Evolutionary conservation across 2,329 filamentous ascomycete species (phyloP), one percentile per base, ranked within the genome.

Genomic region (Penicillium sp.): DNA sequence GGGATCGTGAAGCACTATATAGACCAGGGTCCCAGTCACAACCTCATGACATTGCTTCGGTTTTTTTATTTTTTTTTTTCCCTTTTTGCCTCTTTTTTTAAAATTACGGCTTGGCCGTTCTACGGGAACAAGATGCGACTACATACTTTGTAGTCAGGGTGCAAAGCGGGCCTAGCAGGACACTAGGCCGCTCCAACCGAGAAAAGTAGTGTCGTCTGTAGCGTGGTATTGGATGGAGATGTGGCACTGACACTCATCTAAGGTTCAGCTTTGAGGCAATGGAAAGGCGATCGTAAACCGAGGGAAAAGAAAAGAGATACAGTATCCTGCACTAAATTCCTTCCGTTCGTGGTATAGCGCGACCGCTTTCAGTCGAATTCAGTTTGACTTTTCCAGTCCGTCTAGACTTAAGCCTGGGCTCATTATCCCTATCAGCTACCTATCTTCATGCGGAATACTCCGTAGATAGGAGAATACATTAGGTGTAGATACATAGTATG

Each of bases 1-100:
- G 49, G 56, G 42, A 47, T 38, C 1, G 24, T 31, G 42, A 47
- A 32, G 27, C 32, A 41, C 53, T 58, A 54, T 59, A 60, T 60
- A 59, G 24, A 44, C 28, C 42, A 35, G 20, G 42, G 47, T 42
- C 25, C 42, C 45, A 10, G n/a, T 41, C 12, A 33, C 13, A 39
- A 31, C 43, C 20, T 20, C 29, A 18, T 18, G 15, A 18, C 15
- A 18, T 18, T 18, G 15, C 15, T 18, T 25, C 39, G 27, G 8
- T 27, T 12, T 29, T n/a, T 27, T 29, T 41, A 25, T 44, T 40
- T 33, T 20, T n/a, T 28, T 32, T 42, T 48, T 33, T 42, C 35
- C 25, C 24, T 38, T 23, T 20, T 42, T 46, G 39, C 41, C 35
- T 42, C 48, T 50, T 37, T 35, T 29, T 15, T 42, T 44, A 32